Percentiles rank a stretch among this genome's conserved stretches.
These are phyloP conservation scores for Phytophthora colocasiae DNA, from an alignment of 352 stramenopile genomes.

Conservation along the genomic window DNA sequence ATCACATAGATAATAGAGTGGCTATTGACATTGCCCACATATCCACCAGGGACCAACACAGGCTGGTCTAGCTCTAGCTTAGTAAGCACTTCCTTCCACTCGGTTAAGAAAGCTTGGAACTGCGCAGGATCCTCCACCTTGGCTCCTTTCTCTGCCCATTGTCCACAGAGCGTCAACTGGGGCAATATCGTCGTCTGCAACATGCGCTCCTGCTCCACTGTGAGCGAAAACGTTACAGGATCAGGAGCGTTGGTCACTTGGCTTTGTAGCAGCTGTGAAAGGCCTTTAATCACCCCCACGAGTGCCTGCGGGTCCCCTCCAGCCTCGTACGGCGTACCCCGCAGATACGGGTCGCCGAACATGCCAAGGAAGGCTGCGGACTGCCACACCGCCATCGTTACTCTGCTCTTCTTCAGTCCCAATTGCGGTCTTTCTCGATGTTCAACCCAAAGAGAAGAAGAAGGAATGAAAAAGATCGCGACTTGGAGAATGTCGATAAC, in stretches of 20 bases:
- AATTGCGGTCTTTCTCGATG: not conserved
- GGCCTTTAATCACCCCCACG: slow-evolving; percentile 49
- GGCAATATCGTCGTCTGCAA: slow-evolving; percentile 55
- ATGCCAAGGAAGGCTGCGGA: slow-evolving; percentile 72
- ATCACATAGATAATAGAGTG: slow-evolving; percentile 88
- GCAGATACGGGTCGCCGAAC: slow-evolving; percentile 84
- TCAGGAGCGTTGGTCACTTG: slow-evolving; percentile 30
- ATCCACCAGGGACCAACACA: slow-evolving; percentile 80
- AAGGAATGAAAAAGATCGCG: slow-evolving; percentile 25
- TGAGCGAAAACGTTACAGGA: slow-evolving; percentile 58
- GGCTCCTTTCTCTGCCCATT: slow-evolving; percentile 62
- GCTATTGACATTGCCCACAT: slow-evolving; percentile 71
- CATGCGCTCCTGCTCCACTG: slow-evolving; percentile 56
- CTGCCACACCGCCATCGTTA: slow-evolving; percentile 60
- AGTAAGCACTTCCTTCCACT: slow-evolving; percentile 71
- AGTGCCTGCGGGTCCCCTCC: slow-evolving; percentile 76
- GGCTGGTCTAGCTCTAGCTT: slow-evolving; percentile 51
- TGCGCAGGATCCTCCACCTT: slow-evolving; percentile 72
- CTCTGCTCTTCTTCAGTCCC: slow-evolving; percentile 10
- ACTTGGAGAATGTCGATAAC: slow-evolving; percentile 2
- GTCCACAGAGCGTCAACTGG: slow-evolving; percentile 58
- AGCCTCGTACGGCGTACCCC: slow-evolving; percentile 78
- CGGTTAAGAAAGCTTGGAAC: slow-evolving; percentile 68
- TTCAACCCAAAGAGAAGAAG: slow-evolving; percentile 37
- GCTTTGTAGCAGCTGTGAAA: slow-evolving; percentile 50